Percentiles rank a stretch among this genome's conserved stretches.
Evolutionary conservation across 148 eudicot genomes (phyloP).

Genomic region (Vaccinium corymbosum): DNA sequence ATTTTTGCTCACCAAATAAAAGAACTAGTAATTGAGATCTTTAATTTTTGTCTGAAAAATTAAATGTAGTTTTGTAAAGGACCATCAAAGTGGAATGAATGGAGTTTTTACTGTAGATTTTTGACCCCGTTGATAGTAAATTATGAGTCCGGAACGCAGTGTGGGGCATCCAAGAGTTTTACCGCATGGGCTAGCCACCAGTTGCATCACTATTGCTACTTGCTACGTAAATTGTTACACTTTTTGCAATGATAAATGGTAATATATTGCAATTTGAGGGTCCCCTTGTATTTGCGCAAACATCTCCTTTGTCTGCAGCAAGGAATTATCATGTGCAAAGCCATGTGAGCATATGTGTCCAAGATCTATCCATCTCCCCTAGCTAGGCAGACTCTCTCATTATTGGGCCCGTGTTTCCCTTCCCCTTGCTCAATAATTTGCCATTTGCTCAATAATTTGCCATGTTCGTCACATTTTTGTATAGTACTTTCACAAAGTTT

Average conservation of each 20-base stretch:
- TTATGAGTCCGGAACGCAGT: too few relatives aligned
- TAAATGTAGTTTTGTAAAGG: too few relatives aligned
- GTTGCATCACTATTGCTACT: too few relatives aligned
- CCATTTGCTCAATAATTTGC: not conserved
- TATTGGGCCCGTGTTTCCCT: not conserved
- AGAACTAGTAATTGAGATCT: too few relatives aligned
- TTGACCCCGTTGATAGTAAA: too few relatives aligned
- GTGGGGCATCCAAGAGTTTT: too few relatives aligned
- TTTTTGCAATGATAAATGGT: not conserved
- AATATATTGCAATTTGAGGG: not conserved
- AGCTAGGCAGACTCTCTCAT: not conserved
- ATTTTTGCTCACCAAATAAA: too few relatives aligned
- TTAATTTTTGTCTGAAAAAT: too few relatives aligned
- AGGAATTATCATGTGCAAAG: not conserved
- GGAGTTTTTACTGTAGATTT: too few relatives aligned
- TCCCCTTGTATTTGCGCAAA: not conserved
- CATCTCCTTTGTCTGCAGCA: not conserved
- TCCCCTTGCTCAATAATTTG: not conserved
- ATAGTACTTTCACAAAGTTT: not conserved
- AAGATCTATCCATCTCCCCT: conserved; percentile 4
- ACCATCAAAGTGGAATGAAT: too few relatives aligned
- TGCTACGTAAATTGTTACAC: not conserved
- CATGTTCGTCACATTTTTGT: not conserved
- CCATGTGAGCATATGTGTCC: conserved; percentile 1
- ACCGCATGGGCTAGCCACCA: too few relatives aligned